These are phyloP conservation scores for Neurospora sp. DNA, from an alignment of 495 filamentous ascomycete species.

Conservation along the genomic window DNA sequence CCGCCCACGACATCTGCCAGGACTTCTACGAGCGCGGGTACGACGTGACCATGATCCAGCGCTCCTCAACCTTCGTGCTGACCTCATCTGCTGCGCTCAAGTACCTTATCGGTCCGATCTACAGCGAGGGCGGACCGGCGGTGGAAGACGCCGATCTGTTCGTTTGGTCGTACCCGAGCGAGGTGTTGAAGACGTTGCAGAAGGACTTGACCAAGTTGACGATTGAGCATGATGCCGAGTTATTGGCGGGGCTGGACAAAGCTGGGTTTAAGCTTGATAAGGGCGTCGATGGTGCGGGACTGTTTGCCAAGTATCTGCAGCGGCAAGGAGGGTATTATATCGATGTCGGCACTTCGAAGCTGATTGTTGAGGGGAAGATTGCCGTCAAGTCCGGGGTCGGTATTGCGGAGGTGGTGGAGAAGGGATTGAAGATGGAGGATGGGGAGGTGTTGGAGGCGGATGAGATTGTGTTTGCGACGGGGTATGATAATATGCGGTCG, in stretches of 20 bases:
- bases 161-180: slow-evolving; percentile 44
- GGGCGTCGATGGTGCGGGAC: slow-evolving; percentile 54
- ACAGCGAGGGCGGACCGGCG: slow-evolving; percentile 51
- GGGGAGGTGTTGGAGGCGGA: slow-evolving; percentile 62
- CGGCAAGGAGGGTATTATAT: slow-evolving; percentile 74
- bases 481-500: slow-evolving; percentile 72
- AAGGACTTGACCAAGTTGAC: slow-evolving; percentile 40
- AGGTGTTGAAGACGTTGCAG: slow-evolving; percentile 48
- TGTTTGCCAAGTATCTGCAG: slow-evolving; percentile 68
- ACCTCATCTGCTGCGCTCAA: slow-evolving; percentile 38
- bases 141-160: slow-evolving; percentile 56
- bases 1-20: slow-evolving; percentile 73
- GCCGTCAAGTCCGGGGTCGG: slow-evolving; percentile 63
- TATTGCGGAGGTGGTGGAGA: slow-evolving; percentile 47
- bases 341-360: slow-evolving; percentile 63
- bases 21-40: slow-evolving; percentile 74
- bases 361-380: slow-evolving; percentile 70
- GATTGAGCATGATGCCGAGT: slow-evolving; percentile 39
- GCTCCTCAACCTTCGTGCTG: slow-evolving; percentile 63
- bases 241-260: slow-evolving; percentile 49
- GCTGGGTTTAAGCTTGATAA: slow-evolving; percentile 62
- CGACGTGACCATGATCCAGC: slow-evolving; percentile 77
- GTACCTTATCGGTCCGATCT: slow-evolving; percentile 47
- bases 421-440: slow-evolving; percentile 57
- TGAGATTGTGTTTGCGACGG: slow-evolving; percentile 75